Percentiles rank a stretch among this genome's conserved stretches.
Conservation (phyloP, 257 asterid genomes). For the Petunia secreta region DNA sequence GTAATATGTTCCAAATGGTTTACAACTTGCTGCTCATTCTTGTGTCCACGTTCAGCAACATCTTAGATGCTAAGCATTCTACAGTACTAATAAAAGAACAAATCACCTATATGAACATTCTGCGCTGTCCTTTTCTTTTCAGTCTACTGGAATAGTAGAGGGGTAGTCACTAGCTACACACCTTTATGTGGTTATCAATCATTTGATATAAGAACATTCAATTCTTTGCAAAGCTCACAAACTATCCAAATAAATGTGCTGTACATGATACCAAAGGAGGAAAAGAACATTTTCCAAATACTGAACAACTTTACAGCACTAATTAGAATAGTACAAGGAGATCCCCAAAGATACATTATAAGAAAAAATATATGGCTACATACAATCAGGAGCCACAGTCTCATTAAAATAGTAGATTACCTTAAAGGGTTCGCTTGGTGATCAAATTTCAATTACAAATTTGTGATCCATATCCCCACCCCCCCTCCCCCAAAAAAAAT, state of each 20-base stretch:
- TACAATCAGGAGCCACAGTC: not conserved
- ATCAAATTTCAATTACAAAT: not conserved
- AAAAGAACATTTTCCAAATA: not conserved
- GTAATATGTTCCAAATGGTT: not conserved
- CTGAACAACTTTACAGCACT: not conserved
- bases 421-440: not conserved
- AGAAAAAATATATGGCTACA: not conserved
- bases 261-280: not conserved
- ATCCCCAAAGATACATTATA: not conserved
- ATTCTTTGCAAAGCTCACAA: not conserved
- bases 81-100: not conserved
- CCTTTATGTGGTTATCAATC: constrained; percentile 15
- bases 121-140: not conserved
- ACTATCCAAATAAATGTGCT: not conserved
- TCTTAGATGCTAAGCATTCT: not conserved
- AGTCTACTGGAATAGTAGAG: not conserved
- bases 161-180: not conserved
- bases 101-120: not conserved
- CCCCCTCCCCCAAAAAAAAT: not conserved
- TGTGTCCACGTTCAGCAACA: constrained; percentile 8
- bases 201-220: not conserved
- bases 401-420: not conserved
- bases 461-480: not conserved
- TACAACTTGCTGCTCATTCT: not conserved
- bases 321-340: not conserved